phyloP scores from a whole-genome alignment of 208 protist species.

The Trypanosoma vivax region DNA sequence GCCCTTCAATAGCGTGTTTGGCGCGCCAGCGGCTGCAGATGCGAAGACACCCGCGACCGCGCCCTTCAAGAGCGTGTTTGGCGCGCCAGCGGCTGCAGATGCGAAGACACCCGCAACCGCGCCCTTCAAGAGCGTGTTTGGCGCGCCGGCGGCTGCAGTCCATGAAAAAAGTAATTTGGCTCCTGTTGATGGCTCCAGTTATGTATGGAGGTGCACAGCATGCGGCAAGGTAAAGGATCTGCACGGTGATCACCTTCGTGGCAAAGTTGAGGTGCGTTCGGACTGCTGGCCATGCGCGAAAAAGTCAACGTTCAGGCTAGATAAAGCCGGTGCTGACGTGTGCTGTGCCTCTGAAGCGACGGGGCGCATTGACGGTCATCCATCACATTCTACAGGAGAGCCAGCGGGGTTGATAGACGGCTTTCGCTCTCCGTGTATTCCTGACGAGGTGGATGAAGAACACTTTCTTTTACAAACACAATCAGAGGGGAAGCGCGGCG shows the following conservation, averaged over 20 bases:
- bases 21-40: neutral
- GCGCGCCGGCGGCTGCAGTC: neutral
- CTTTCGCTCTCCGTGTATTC: neutral
- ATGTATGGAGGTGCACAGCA: neutral
- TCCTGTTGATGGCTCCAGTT: no score
- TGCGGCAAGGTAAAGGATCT: neutral
- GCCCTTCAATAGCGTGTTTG: constrained; percentile 4
- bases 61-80: constrained; percentile 8
- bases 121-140: constrained; percentile 15
- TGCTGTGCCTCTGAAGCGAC: neutral
- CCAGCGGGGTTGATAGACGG: neutral
- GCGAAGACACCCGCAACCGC: constrained; percentile 1
- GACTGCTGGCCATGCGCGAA: neutral
- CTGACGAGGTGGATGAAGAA: neutral
- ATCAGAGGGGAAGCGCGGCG: neutral
- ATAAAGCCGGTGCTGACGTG: neutral
- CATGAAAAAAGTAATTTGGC: no score
- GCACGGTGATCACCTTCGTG: neutral
- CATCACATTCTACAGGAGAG: neutral
- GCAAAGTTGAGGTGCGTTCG: neutral
- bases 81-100: neutral
- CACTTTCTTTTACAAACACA: neutral
- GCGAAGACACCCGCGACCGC: constrained; percentile 3
- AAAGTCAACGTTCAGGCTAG: neutral
- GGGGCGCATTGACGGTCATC: no score